Evolutionary conservation across 23 red algal species (phyloP).

Genomic region (Gracilaria vermiculophylla): DNA sequence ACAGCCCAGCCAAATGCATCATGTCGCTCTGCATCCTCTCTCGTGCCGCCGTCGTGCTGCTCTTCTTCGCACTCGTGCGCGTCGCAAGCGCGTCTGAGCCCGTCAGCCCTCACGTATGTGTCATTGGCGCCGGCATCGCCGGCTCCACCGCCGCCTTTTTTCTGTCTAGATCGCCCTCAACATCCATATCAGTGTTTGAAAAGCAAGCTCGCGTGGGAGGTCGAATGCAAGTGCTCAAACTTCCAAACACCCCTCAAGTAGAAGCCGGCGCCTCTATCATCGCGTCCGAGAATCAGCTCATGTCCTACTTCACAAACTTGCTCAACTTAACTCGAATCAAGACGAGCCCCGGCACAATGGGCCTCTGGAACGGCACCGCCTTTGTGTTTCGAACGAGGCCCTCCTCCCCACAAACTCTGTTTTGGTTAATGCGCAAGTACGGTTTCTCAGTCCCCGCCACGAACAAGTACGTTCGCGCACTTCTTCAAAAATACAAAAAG

Average conservation of each 20-base stretch:
- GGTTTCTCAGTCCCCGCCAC: slow-evolving; percentile 14
- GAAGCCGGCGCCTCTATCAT: slow-evolving; percentile 70
- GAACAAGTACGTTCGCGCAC: not conserved
- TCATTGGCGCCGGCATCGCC: slow-evolving; percentile 72
- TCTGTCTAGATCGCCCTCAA: slow-evolving; percentile 12
- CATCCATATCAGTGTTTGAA: slow-evolving; percentile 45
- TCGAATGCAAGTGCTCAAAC: slow-evolving; percentile 20
- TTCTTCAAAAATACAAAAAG: slow-evolving; percentile 37
- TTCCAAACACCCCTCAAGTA: not conserved
- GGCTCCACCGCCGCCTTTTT: slow-evolving; percentile 60
- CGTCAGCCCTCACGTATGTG: slow-evolving; percentile 14
- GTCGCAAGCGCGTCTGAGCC: not conserved
- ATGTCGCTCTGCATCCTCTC: too few relatives aligned
- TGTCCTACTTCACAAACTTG: slow-evolving; percentile 28
- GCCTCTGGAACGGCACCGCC: slow-evolving; percentile 53
- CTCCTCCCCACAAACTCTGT: not conserved
- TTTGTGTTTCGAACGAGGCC: slow-evolving; percentile 38
- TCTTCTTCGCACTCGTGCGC: too few relatives aligned
- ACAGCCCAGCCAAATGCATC: too few relatives aligned
- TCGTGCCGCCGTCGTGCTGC: too few relatives aligned
- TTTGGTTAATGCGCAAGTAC: slow-evolving; percentile 30
- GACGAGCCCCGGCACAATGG: slow-evolving; percentile 18
- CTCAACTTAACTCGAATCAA: slow-evolving; percentile 20
- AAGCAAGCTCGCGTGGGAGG: slow-evolving; percentile 31
- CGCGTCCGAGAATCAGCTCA: slow-evolving; percentile 35